Conservation (phyloP, 352 stramenopile species). For the Phytophthora meadii region DNA sequence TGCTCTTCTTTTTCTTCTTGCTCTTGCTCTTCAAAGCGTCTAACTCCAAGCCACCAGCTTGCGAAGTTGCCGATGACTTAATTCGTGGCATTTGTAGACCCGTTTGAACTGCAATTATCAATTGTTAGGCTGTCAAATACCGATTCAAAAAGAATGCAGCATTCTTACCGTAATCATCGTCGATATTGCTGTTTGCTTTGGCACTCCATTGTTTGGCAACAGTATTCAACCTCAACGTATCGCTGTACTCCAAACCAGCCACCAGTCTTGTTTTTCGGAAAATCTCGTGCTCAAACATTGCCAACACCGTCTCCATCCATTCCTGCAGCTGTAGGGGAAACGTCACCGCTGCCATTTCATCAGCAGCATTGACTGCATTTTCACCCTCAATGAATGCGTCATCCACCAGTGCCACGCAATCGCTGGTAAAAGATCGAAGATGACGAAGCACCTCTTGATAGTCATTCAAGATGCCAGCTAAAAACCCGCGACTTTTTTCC, state of each 20-base stretch:
- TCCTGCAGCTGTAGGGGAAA: constrained; percentile 52
- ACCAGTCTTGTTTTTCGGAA: constrained; percentile 66
- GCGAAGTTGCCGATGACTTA: constrained; percentile 6
- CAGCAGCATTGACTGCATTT: constrained; percentile 22
- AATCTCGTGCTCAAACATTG: constrained; percentile 73
- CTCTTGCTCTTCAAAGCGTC: constrained; percentile 40
- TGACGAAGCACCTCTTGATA: constrained; percentile 52
- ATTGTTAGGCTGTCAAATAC: background rate
- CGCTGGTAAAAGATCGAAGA: constrained; percentile 47
- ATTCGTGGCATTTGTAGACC: constrained; percentile 47
- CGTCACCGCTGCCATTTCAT: constrained; percentile 23
- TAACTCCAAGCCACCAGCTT: constrained; percentile 4
- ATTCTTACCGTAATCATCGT: constrained; percentile 52
- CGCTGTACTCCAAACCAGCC: constrained; percentile 58
- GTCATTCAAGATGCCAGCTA: constrained; percentile 59
- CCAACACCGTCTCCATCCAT: constrained; percentile 79
- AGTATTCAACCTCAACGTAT: constrained; percentile 41
- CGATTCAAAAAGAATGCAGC: constrained; percentile 11
- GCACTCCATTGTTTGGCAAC: constrained; percentile 58
- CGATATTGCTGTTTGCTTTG: constrained; percentile 47
- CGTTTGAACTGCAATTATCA: constrained; percentile 39
- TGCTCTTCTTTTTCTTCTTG: constrained; percentile 62
- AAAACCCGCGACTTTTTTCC: constrained; percentile 69
- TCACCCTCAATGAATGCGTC: constrained; percentile 33
- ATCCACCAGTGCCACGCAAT: constrained; percentile 43